These are phyloP conservation scores for Penicillium nucicola DNA, from an alignment of 495 filamentous ascomycete species.

Conservation along the genomic window DNA sequence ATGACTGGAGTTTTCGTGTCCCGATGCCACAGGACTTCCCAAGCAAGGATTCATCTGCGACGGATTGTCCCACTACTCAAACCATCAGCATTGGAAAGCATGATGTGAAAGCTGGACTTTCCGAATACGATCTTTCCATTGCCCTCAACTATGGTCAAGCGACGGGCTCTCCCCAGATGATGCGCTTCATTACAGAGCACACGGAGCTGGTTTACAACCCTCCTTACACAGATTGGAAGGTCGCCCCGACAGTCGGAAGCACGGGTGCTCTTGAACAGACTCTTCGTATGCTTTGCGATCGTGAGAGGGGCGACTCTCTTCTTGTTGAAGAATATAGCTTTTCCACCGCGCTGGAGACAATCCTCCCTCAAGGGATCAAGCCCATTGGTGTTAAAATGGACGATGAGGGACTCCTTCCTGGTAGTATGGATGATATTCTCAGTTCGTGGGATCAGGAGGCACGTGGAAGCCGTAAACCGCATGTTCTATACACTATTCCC, in stretches of 20 bases:
- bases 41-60: background rate
- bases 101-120: background rate
- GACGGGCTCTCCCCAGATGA: constrained; percentile 11
- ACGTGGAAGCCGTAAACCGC: constrained; percentile 60
- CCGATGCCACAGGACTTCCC: constrained; percentile 7
- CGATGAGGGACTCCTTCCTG: constrained; percentile 68
- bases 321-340: constrained; percentile 89
- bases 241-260: constrained; percentile 69
- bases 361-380: constrained; percentile 3
- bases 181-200: constrained; percentile 17
- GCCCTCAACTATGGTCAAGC: constrained; percentile 11
- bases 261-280: constrained; percentile 75
- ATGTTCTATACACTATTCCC: constrained; percentile 54
- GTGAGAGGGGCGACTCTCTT: constrained; percentile 63
- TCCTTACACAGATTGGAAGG: constrained; percentile 82
- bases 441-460: constrained; percentile 59
- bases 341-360: constrained; percentile 76
- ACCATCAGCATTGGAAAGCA: background rate
- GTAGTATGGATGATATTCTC: constrained; percentile 62
- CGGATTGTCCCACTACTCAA: background rate
- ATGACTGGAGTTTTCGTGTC: background rate
- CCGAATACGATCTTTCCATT: background rate
- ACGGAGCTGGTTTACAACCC: constrained; percentile 51
- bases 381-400: constrained; percentile 56
- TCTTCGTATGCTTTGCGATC: constrained; percentile 62